Evolutionary conservation across 1,284 basidiomycete species (phyloP).

Genomic region (Xerocomus amazonicus): DNA sequence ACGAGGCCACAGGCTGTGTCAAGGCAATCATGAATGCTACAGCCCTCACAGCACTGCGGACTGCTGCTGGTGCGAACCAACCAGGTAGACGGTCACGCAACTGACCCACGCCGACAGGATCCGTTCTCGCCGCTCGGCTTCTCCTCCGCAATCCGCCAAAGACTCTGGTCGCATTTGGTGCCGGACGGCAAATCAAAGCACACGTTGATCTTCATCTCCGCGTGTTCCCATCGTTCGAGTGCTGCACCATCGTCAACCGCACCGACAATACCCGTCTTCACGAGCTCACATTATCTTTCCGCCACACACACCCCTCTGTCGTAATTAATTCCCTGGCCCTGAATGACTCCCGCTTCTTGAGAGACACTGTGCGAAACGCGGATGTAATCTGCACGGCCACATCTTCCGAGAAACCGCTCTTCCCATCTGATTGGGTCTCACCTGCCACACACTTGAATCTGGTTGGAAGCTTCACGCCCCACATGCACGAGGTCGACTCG

Average conservation of each 20-base stretch:
- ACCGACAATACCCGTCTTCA: constrained; percentile 49
- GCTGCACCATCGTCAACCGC: constrained; percentile 65
- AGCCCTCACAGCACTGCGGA: constrained; percentile 73
- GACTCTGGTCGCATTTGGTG: constrained; percentile 67
- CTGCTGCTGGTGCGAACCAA: constrained; percentile 62
- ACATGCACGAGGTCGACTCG: constrained; percentile 73
- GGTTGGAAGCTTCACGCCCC: constrained; percentile 79
- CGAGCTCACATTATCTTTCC: constrained; percentile 41
- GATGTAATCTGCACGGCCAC: constrained; percentile 76
- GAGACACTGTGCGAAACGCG: constrained; percentile 37
- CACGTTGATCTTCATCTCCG: constrained; percentile 65
- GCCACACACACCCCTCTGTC: constrained; percentile 40
- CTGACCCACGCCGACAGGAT: constrained; percentile 47
- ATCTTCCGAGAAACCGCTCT: constrained; percentile 66
- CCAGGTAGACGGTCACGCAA: neutral
- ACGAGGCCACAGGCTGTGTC: constrained; percentile 63
- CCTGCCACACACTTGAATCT: constrained; percentile 70
- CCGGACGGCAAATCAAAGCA: constrained; percentile 64
- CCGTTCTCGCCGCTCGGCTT: constrained; percentile 62
- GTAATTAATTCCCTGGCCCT: constrained; percentile 25
- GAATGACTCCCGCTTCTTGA: constrained; percentile 15
- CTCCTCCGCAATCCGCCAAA: constrained; percentile 43
- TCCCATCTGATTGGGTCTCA: constrained; percentile 59
- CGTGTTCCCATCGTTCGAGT: constrained; percentile 52
- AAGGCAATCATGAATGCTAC: constrained; percentile 76